Conservation (phyloP, 306 rosid genomes). For the Rubus parviflorus region DNA sequence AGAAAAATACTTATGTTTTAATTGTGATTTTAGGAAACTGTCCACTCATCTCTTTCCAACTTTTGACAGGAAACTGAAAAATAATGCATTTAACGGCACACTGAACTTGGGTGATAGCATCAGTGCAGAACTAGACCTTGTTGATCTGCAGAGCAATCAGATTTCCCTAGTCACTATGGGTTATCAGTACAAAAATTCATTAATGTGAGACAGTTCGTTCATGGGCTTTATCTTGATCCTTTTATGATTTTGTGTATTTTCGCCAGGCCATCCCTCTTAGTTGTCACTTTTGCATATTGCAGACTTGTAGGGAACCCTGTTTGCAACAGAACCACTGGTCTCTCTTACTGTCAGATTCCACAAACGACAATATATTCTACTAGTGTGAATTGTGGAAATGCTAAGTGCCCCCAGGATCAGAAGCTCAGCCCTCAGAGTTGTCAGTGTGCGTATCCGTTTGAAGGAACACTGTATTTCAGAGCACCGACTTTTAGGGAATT, state of each 20-base stretch:
- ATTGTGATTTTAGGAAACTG: constrained; percentile 6
- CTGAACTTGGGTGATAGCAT: constrained; percentile 66
- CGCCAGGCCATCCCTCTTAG: constrained; percentile 13
- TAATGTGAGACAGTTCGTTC: constrained; percentile 54
- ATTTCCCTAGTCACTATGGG: constrained; percentile 50
- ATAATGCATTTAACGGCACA: constrained; percentile 60
- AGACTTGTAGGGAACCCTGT: constrained; percentile 89
- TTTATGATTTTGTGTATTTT: constrained; percentile 2
- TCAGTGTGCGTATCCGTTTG: constrained; percentile 78
- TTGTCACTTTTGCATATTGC: constrained; percentile 28
- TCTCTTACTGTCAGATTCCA: constrained; percentile 60
- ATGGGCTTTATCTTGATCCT: constrained; percentile 13
- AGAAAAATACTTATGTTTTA: background rate
- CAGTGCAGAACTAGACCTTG: constrained; percentile 62
- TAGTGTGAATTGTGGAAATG: constrained; percentile 55
- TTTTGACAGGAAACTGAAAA: constrained; percentile 64
- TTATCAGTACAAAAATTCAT: constrained; percentile 50
- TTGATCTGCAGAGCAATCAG: constrained; percentile 76
- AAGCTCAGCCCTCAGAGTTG: constrained; percentile 87
- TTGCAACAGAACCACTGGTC: constrained; percentile 38
- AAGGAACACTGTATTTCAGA: constrained; percentile 76
- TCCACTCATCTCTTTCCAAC: constrained; percentile 5
- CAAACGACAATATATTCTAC: constrained; percentile 64
- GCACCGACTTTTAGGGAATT: constrained; percentile 77
- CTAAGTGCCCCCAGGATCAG: constrained; percentile 57